These are phyloP conservation scores for Epichloe hybrida DNA, from an alignment of 2,329 filamentous ascomycete genomes.

Conservation along the genomic window DNA sequence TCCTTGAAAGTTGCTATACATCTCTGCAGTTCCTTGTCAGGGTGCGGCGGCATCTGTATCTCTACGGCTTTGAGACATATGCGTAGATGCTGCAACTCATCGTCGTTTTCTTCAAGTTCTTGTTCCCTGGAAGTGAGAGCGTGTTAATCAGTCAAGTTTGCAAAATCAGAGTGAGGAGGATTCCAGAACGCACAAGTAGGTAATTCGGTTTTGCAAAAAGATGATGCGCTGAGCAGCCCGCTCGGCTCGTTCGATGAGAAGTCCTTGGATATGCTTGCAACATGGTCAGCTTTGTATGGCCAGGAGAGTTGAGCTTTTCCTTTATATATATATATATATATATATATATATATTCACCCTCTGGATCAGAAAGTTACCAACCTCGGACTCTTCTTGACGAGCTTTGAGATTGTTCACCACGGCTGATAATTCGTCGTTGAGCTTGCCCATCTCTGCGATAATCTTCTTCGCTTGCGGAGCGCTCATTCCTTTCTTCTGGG, in stretches of 20 bases:
- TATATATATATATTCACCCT: too few species aligned
- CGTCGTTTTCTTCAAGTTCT: conserved; percentile 41
- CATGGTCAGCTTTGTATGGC: not conserved
- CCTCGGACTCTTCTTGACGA: conserved; percentile 47
- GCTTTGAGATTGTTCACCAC: conserved; percentile 37
- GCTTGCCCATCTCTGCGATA: conserved; percentile 22
- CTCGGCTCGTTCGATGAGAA: conserved; percentile 45
- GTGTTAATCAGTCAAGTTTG: not conserved
- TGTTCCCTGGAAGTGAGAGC: conserved; percentile 30
- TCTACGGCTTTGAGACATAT: conserved; percentile 51
- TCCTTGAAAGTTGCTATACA: conserved; percentile 49
- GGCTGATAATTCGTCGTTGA: conserved; percentile 36
- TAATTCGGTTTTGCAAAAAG: conserved; percentile 44
- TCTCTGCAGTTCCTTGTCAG: conserved; percentile 41
- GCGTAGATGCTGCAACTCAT: conserved; percentile 46
- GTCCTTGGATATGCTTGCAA: conserved; percentile 44
- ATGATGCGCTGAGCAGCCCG: conserved; percentile 44
- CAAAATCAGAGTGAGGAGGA: not conserved
- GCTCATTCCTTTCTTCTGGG: conserved; percentile 18
- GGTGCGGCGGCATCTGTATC: conserved; percentile 38
- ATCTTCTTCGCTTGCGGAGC: conserved; percentile 23
- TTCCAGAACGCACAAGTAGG: conserved; percentile 35
- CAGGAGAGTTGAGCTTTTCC: not conserved
- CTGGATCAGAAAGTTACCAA: conserved; percentile 15
- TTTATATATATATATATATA: too few species aligned